Percentiles rank a stretch among this genome's conserved stretches.
Conservation (phyloP, 352 stramenopile genomes). For the Hyphochytrium catenoides region DNA sequence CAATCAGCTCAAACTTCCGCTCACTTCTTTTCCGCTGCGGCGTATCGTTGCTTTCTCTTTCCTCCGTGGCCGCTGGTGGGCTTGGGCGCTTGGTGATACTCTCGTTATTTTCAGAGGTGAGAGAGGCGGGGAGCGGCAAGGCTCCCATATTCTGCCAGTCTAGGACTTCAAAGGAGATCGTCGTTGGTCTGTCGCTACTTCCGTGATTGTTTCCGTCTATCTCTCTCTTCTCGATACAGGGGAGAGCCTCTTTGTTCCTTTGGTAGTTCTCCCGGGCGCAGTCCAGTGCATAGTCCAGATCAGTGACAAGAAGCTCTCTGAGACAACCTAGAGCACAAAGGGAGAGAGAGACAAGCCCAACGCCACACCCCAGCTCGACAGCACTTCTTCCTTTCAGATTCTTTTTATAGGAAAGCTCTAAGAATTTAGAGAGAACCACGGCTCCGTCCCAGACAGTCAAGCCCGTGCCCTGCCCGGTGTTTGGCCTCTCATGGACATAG, state of each 20-base stretch:
- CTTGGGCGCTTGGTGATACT: too few species aligned
- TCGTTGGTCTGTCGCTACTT: too few species aligned
- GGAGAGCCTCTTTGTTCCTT: constrained; percentile 10
- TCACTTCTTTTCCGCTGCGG: too few species aligned
- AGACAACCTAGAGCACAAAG: constrained; percentile 38
- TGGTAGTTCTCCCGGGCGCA: constrained; percentile 19
- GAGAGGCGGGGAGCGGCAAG: too few species aligned
- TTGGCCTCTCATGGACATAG: constrained; percentile 31
- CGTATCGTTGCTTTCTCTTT: too few species aligned
- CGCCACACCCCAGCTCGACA: constrained; percentile 57
- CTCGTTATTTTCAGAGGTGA: too few species aligned
- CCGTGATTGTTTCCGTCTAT: too few species aligned
- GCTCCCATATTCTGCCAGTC: too few species aligned
- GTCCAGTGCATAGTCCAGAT: constrained; percentile 58
- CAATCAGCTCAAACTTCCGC: constrained; percentile 56
- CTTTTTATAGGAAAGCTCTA: constrained; percentile 22
- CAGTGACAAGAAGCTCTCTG: constrained; percentile 48
- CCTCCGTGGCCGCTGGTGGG: too few species aligned
- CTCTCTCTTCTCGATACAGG: too few species aligned
- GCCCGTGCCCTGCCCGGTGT: constrained; percentile 54
- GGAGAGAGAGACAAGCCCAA: constrained; percentile 52
- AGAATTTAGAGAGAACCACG: constrained; percentile 67
- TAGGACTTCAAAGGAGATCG: too few species aligned
- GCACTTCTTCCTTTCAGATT: constrained; percentile 19
- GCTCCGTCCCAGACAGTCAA: constrained; percentile 71